These are phyloP conservation scores for Ziziphus jujuba DNA, from an alignment of 306 rosid species.

Conservation along the genomic window DNA sequence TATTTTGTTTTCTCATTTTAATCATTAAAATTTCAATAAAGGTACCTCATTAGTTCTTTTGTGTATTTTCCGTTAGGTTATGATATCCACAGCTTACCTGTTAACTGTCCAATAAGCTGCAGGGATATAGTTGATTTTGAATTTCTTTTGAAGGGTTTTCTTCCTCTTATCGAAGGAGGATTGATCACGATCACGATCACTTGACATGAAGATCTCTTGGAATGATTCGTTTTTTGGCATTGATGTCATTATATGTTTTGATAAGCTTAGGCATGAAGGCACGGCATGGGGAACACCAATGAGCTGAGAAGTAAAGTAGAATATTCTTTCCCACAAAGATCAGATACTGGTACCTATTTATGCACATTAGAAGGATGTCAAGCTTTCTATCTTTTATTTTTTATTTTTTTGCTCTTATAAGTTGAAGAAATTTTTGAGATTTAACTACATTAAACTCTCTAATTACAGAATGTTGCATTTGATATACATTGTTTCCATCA, in stretches of 20 bases:
- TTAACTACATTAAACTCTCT: background rate
- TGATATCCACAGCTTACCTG: constrained; percentile 26
- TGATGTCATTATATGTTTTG: constrained; percentile 30
- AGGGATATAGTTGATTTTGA: constrained; percentile 52
- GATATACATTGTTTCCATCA: constrained; percentile 52
- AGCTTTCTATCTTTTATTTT: too few species aligned
- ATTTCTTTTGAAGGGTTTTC: constrained; percentile 18
- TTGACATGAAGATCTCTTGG: constrained; percentile 43
- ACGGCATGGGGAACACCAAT: constrained; percentile 50
- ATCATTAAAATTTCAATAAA: too few species aligned
- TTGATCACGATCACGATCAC: too few species aligned
- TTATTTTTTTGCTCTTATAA: background rate
- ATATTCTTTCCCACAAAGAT: constrained; percentile 40
- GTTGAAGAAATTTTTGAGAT: background rate
- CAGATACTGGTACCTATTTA: constrained; percentile 31
- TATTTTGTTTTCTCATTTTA: too few species aligned
- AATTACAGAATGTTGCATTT: constrained; percentile 1
- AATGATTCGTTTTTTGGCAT: constrained; percentile 29
- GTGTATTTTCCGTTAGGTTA: too few species aligned
- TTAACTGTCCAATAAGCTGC: constrained; percentile 23
- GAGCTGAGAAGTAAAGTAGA: constrained; percentile 49
- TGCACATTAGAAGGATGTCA: too few species aligned
- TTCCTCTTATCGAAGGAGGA: constrained; percentile 44
- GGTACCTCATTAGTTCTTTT: too few species aligned
- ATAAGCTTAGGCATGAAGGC: constrained; percentile 42